Base-by-base conservation (phyloP, 495 filamentous ascomycete species). In the Penicillium ucsense region DNA sequence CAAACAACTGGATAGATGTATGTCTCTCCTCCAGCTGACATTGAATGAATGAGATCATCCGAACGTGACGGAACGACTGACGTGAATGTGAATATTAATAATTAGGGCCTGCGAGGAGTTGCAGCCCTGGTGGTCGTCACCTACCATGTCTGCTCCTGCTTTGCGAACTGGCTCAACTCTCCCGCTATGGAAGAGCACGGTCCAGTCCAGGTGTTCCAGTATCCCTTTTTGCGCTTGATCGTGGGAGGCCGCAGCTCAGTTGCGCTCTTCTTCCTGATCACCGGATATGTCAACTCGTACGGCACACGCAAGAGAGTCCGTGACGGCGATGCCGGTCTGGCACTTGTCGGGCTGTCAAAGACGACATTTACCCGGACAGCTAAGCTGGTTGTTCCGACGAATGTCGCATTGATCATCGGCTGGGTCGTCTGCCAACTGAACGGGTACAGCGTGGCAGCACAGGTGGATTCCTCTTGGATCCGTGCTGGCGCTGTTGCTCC, bases 91-190 rank as follows among this genome's bases (percentile, higher is more conserved):
- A 10, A 8, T 8, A 20, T 20, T 20, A 20, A 20, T 20, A 20
- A 5, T 10, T 6, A 54, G 51, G 51, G 51, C 5, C 43, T 54
- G 36, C 47, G 51, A 4, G 51, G 51, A 1, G 35, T 54, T 10
- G 51, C 51, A 5, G 42, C 47, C 5, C 12, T 50, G 4, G 46
- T 31, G 7, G 51, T 50, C 29, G 51, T 54, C 4, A 54, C 51
- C 31, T 54, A 54, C 5, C 47, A 54, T 8, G 12, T 54, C 4
- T 54, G 51, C 38, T 50, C 51, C 3, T 50, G 37, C 11, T 54
- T 50, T n/a, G 51, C 51, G 39, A 38, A 47, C 5, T 54, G 51
- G 51, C 32, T 54, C 7, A 54, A 50, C n/a, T 54, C 51, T 2
- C 51, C 51, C 9, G 47, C 51, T 0, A 34, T 49, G 9, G 32